These are phyloP conservation scores for Monilinia vaccinii-corymbosi DNA, from an alignment of 2,329 filamentous ascomycete genomes.

Conservation along the genomic window DNA sequence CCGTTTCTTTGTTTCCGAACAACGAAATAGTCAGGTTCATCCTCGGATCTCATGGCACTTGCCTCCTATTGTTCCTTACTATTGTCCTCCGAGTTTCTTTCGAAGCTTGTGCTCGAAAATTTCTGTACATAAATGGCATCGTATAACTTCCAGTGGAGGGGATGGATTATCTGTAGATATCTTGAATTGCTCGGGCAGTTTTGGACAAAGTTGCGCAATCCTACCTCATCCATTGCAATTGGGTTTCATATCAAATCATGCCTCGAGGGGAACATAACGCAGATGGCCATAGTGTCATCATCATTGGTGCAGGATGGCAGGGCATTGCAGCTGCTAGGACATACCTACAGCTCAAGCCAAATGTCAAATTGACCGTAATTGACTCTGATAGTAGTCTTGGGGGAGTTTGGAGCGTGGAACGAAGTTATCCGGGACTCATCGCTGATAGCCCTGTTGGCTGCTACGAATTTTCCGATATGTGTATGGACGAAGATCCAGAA, in stretches of 20 bases:
- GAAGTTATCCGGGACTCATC: conserved; percentile 58
- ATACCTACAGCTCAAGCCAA: conserved; percentile 48
- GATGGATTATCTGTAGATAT: not conserved
- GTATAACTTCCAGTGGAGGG: too few species aligned
- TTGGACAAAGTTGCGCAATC: not conserved
- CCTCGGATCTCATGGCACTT: not conserved
- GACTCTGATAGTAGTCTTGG: conserved; percentile 49
- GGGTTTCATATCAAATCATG: not conserved
- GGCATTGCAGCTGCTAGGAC: conserved; percentile 53
- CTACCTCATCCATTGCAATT: not conserved
- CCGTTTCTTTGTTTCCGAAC: not conserved
- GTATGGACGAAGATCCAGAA: conserved; percentile 27
- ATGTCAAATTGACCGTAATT: conserved; percentile 45
- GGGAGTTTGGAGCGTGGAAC: conserved; percentile 59
- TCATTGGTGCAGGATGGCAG: conserved; percentile 35
- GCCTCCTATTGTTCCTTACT: not conserved
- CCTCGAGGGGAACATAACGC: not conserved
- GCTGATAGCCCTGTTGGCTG: conserved; percentile 65
- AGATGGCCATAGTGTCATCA: conserved; percentile 1
- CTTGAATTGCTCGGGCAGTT: not conserved
- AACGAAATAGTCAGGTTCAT: not conserved
- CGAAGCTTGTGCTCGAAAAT: not conserved
- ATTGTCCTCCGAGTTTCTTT: not conserved
- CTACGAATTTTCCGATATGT: conserved; percentile 65
- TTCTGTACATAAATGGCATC: not conserved